Conservation (phyloP, 78 protist genomes). For the slime mould (Dictyostelium discoideum) region DNA sequence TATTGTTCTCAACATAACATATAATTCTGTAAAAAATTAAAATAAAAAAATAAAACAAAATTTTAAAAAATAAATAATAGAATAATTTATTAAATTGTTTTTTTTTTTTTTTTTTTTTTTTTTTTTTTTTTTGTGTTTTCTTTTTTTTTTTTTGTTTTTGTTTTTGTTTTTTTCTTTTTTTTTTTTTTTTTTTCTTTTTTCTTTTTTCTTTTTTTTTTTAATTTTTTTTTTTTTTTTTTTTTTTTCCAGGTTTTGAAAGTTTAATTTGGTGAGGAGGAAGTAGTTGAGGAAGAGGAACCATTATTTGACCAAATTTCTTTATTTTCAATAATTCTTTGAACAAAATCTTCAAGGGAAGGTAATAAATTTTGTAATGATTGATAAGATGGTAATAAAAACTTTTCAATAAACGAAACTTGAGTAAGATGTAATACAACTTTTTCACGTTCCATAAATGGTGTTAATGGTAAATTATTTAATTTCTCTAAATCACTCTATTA, state of each 20-base stretch:
- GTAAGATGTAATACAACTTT: constrained; percentile 43
- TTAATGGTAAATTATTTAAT: constrained; percentile 43
- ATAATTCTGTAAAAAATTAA: too few relatives aligned
- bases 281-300: not conserved
- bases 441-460: constrained; percentile 72
- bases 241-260: too few relatives aligned
- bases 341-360: constrained; percentile 39
- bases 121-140: too few relatives aligned
- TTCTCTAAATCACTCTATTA: constrained; percentile 54
- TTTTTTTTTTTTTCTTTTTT: too few relatives aligned
- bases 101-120: too few relatives aligned
- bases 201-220: too few relatives aligned
- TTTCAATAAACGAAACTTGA: constrained; percentile 49
- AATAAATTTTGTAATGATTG: constrained; percentile 43
- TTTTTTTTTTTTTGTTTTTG: too few relatives aligned
- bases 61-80: not conserved
- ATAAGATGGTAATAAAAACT: constrained; percentile 58
- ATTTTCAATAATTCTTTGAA: constrained; percentile 48
- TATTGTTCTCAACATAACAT: too few relatives aligned
- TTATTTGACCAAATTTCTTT: constrained; percentile 24
- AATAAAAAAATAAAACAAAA: too few relatives aligned
- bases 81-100: not conserved
- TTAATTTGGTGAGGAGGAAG: not conserved
- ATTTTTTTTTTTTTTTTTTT: too few relatives aligned
- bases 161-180: too few relatives aligned